A percentile compares a stretch with the other conserved stretches of the same genome.
Conservation (phyloP, 2,329 filamentous ascomycete genomes). For the Pseudogymnoascus sp. region DNA sequence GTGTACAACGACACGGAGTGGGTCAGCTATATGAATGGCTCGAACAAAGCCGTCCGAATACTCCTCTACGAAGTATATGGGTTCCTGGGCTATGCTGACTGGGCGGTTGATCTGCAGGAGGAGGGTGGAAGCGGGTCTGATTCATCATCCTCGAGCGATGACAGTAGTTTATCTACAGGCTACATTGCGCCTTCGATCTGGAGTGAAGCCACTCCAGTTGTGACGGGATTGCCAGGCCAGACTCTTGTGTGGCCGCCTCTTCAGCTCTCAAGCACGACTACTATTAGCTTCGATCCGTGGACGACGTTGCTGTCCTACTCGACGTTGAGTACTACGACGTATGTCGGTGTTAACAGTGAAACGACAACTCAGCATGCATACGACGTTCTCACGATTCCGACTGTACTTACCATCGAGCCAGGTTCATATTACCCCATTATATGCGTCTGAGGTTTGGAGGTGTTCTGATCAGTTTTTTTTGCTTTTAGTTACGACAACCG, state of each 20-base stretch:
- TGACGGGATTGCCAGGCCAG: background rate
- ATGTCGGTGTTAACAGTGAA: too few relatives aligned
- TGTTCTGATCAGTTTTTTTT: too few relatives aligned
- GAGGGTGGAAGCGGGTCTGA: background rate
- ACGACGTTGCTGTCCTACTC: background rate
- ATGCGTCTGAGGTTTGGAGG: too few relatives aligned
- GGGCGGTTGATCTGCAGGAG: slow-evolving; percentile 28
- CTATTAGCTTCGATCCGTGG: background rate
- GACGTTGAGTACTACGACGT: too few relatives aligned
- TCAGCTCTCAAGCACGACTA: background rate
- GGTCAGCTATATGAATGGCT: slow-evolving; percentile 21
- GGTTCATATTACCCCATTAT: too few relatives aligned
- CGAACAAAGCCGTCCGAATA: slow-evolving; percentile 20
- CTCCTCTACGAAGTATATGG: slow-evolving; percentile 18
- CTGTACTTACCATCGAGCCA: too few relatives aligned
- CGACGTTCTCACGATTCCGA: too few relatives aligned
- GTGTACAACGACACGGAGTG: slow-evolving; percentile 23
- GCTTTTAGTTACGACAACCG: background rate
- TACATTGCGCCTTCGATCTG: background rate
- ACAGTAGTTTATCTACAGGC: too few relatives aligned
- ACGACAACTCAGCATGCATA: too few relatives aligned
- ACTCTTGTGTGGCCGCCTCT: background rate
- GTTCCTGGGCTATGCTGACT: slow-evolving; percentile 27
- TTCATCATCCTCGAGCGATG: background rate
- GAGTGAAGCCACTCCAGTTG: background rate